Conservation (phyloP, 805 yeast genomes). For the Ogataea methanolica region DNA sequence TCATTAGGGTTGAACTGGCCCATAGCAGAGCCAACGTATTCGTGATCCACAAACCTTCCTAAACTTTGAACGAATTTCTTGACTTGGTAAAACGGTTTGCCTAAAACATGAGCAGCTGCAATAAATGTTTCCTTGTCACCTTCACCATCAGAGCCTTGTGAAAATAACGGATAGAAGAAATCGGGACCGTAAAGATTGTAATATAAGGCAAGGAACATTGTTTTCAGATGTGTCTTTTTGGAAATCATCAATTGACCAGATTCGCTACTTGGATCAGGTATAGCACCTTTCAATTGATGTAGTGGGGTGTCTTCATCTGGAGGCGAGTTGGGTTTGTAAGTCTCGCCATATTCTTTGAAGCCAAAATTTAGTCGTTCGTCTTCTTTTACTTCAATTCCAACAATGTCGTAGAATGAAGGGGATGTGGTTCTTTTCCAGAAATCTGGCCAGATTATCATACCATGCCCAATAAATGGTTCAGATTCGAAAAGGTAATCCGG, state of each 20-base stretch:
- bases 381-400: conserved; percentile 39
- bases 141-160: conserved; percentile 46
- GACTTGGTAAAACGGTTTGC: conserved; percentile 56
- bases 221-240: conserved; percentile 49
- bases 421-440: conserved; percentile 54
- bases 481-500: conserved; percentile 53
- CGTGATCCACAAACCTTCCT: conserved; percentile 41
- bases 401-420: conserved; percentile 43
- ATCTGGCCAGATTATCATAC: conserved; percentile 45
- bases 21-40: conserved; percentile 70
- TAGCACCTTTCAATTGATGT: conserved; percentile 57
- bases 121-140: conserved; percentile 61
- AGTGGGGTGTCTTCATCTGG: conserved; percentile 36
- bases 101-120: conserved; percentile 54
- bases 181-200: conserved; percentile 59
- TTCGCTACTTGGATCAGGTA: conserved; percentile 62
- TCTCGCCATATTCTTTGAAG: conserved; percentile 32
- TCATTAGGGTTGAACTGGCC: conserved; percentile 68
- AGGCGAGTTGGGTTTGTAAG: conserved; percentile 24
- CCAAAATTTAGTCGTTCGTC: conserved; percentile 36
- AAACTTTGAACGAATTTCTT: conserved; percentile 51
- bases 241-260: conserved; percentile 61
- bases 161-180: conserved; percentile 48
- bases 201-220: conserved; percentile 50
- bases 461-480: conserved; percentile 49